Evolutionary conservation across 73 alveolate species (phyloP).

Genomic region (Paramecium caudatum): DNA sequence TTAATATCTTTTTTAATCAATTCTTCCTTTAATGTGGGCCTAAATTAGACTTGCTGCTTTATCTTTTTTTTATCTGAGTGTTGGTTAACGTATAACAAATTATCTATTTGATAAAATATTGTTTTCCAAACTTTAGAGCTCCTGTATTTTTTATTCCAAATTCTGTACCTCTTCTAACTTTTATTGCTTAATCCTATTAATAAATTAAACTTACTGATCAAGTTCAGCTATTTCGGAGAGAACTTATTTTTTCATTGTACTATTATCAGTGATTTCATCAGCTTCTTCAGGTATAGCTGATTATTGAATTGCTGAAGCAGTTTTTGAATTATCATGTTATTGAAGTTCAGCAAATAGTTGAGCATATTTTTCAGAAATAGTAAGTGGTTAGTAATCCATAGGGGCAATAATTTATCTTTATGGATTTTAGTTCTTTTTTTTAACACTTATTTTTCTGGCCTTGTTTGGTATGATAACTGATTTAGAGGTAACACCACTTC

Average conservation of each 20-base stretch:
- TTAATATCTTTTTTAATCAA: not conserved
- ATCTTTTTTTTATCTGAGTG: constrained; percentile 6
- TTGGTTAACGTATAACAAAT: not conserved
- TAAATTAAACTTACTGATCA: not conserved
- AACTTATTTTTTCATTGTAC: not conserved
- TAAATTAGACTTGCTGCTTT: constrained; percentile 23
- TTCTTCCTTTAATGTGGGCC: constrained; percentile 17
- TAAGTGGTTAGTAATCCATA: not conserved
- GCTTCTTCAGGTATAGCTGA: not conserved
- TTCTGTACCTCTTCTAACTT: not conserved
- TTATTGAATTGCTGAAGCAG: no score
- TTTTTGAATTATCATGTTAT: not conserved
- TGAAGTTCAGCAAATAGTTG: not conserved
- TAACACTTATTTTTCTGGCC: not conserved
- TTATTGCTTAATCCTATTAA: not conserved
- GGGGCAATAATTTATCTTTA: not conserved
- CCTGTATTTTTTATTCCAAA: not conserved
- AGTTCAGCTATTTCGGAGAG: not conserved
- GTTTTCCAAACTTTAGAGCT: not conserved
- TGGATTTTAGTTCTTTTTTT: not conserved
- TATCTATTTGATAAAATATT: not conserved
- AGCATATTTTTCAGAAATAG: constrained; percentile 22
- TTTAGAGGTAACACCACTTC: not conserved
- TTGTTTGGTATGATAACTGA: not conserved
- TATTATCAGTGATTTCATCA: not conserved